A percentile compares a stretch with the other conserved stretches of the same genome.
These are phyloP conservation scores for Zygotorulaspora sp. DNA, from an alignment of 805 yeast genomes.

Conservation along the genomic window DNA sequence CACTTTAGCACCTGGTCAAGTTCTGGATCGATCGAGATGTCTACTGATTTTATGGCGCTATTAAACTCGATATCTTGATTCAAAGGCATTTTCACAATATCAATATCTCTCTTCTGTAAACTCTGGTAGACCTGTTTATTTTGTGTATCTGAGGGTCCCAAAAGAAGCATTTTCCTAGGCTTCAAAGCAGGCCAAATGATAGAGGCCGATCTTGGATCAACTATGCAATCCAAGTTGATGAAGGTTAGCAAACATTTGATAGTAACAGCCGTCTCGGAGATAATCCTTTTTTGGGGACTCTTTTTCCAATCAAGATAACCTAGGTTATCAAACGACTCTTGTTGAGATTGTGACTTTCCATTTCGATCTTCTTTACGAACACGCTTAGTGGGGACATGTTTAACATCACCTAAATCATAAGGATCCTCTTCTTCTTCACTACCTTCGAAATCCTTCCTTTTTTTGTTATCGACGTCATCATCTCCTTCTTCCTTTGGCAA, in stretches of 20 bases:
- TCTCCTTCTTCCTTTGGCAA: slow-evolving; percentile 46
- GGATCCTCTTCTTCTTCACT: slow-evolving; percentile 28
- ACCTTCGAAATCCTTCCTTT: slow-evolving; percentile 24
- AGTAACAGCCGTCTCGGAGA: slow-evolving; percentile 36
- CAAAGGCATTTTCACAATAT: slow-evolving; percentile 30
- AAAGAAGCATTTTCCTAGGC: slow-evolving; percentile 64
- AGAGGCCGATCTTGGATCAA: slow-evolving; percentile 75
- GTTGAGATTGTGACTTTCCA: slow-evolving; percentile 32
- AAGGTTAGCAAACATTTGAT: slow-evolving; percentile 68
- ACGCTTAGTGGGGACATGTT: slow-evolving; percentile 21
- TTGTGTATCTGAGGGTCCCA: slow-evolving; percentile 23
- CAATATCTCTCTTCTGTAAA: slow-evolving; percentile 30
- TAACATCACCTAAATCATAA: slow-evolving; percentile 25
- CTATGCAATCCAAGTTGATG: slow-evolving; percentile 78
- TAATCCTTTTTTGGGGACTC: slow-evolving; percentile 47
- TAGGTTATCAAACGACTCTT: slow-evolving; percentile 48
- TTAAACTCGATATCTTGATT: slow-evolving; percentile 47
- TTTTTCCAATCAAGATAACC: slow-evolving; percentile 47
- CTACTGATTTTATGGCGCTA: slow-evolving; percentile 51
- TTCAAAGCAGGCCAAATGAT: slow-evolving; percentile 74
- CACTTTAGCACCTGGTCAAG: slow-evolving; percentile 62
- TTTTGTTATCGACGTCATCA: slow-evolving; percentile 29
- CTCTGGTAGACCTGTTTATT: slow-evolving; percentile 14
- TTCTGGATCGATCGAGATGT: slow-evolving; percentile 62
- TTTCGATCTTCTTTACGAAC: slow-evolving; percentile 30